Percentiles rank a stretch among this genome's conserved stretches.
Conservation (phyloP, 768 basidiomycete species). For the Trametes punicea region DNA sequence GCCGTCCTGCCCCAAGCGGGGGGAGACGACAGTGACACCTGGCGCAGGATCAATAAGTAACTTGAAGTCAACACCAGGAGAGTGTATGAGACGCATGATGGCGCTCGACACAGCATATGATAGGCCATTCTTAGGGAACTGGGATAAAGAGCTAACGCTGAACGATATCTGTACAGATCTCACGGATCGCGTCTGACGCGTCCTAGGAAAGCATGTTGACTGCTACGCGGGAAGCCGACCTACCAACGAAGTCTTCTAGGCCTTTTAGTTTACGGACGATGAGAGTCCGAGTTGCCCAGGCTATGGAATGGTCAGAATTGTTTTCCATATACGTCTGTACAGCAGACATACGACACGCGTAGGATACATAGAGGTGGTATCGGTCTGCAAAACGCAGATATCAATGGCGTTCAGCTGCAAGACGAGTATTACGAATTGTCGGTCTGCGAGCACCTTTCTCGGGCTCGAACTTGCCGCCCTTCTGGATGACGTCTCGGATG, state of each 20-base stretch:
- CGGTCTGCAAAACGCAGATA: slow-evolving; percentile 48
- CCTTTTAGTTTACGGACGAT: slow-evolving; percentile 92
- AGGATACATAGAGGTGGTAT: slow-evolving; percentile 89
- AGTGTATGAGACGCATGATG: no score
- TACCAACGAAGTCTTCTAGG: slow-evolving; percentile 78
- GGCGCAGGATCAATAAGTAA: not conserved
- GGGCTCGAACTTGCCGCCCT: slow-evolving; percentile 61
- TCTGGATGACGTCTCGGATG: slow-evolving; percentile 55
- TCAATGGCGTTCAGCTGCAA: not conserved
- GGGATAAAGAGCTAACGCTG: no score
- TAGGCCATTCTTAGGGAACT: no score
- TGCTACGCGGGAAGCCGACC: slow-evolving; percentile 31
- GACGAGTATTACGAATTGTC: no score
- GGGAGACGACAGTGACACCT: slow-evolving; percentile 84
- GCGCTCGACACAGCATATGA: no score
- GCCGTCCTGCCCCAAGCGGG: slow-evolving; percentile 77
- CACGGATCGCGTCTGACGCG: no score
- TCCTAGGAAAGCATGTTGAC: not conserved
- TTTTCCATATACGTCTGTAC: not conserved
- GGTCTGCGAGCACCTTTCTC: slow-evolving; percentile 58
- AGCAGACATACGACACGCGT: slow-evolving; percentile 68
- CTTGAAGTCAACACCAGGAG: not conserved
- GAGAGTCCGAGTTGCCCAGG: slow-evolving; percentile 92
- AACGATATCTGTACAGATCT: no score
- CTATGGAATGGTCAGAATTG: slow-evolving; percentile 34